Evolutionary conservation across 108 stramenopile genomes (phyloP), one percentile per base, ranked within the genome.

Genomic region (Cyclostephanos invisitatus): DNA sequence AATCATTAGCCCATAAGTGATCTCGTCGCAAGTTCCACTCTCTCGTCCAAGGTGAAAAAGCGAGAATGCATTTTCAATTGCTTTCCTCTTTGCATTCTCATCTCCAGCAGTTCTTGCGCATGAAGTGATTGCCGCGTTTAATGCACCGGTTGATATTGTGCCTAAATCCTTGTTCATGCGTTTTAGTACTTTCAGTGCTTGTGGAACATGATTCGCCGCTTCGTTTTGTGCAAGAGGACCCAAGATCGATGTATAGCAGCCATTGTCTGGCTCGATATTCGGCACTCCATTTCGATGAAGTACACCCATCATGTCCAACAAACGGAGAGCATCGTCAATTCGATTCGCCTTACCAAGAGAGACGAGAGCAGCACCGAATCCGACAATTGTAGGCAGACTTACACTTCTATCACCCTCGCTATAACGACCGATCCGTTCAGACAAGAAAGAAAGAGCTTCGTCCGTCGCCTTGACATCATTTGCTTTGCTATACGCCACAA

Each of bases 61-160:
- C 32, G 62, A 27, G 44, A 79, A 73, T 18, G 72, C 59, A 20
- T 25, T 55, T 36, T 64, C 69, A 7, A 79, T 48, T 35, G 78
- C 78, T 67, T 72, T 79, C 38, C 46, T 66, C 57, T 66, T 65
- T 10, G 29, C 62, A 10, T 20, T 27, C 47, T 28, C 48, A 66
- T 36, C 36, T 44, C 67, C 69, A 22, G 27, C 17, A 40, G 67
- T 62, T 55, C 58, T 68, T 29, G 78, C 49, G 53, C 78, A 79
- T 5, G 71, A 66, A 55, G 64, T 73, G 21, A 79, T 79, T 55
- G 78, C 78, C 53, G 71, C 66, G 68, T 79, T 79, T 20, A 79
- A 55, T 38, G 50, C 8, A 2, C 66, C 44, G 18, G 66, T 55
- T 10, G 71, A 60, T 29, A 68, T 29, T 29, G 60, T 15, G 25